Evolutionary conservation across 2,329 filamentous ascomycete genomes (phyloP).

Genomic region (Arachnopeziza araneosa): DNA sequence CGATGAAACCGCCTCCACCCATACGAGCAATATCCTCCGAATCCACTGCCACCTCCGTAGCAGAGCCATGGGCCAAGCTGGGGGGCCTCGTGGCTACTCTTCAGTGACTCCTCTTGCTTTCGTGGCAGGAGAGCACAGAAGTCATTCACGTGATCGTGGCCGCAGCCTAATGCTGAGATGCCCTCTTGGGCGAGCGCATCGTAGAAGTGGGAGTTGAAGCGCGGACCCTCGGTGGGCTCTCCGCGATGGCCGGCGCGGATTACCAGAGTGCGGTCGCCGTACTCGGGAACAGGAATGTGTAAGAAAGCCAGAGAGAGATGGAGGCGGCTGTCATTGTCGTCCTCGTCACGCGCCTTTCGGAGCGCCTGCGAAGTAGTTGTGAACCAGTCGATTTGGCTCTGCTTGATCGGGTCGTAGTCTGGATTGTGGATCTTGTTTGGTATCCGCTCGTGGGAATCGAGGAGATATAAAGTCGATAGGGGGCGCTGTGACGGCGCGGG

Average conservation of each 20-base stretch:
- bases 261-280: conserved; percentile 53
- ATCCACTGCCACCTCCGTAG: conserved; percentile 82
- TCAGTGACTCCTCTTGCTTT: conserved; percentile 12
- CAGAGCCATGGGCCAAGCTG: conserved; percentile 83
- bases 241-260: conserved; percentile 64
- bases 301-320: conserved; percentile 86
- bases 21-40: conserved; percentile 90
- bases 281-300: conserved; percentile 54
- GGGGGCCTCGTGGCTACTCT: conserved; percentile 26
- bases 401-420: conserved; percentile 93
- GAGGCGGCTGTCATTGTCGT: conserved; percentile 63
- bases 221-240: conserved; percentile 84
- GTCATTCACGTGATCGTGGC: conserved; percentile 86
- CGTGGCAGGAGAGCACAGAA: conserved; percentile 66
- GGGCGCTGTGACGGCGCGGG: conserved; percentile 73
- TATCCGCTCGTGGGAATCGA: conserved; percentile 86
- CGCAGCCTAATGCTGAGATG: conserved; percentile 60
- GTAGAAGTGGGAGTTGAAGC: conserved; percentile 82
- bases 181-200: conserved; percentile 79
- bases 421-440: conserved; percentile 76
- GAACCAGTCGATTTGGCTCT: conserved; percentile 91
- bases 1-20: conserved; percentile 63
- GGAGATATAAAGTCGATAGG: conserved; percentile 81
- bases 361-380: conserved; percentile 60
- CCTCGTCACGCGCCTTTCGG: conserved; percentile 66